A percentile compares a stretch with the other conserved stretches of the same genome.
Evolutionary conservation across 2,329 filamentous ascomycete genomes (phyloP).

Genomic region (Pseudocercospora vitis): DNA sequence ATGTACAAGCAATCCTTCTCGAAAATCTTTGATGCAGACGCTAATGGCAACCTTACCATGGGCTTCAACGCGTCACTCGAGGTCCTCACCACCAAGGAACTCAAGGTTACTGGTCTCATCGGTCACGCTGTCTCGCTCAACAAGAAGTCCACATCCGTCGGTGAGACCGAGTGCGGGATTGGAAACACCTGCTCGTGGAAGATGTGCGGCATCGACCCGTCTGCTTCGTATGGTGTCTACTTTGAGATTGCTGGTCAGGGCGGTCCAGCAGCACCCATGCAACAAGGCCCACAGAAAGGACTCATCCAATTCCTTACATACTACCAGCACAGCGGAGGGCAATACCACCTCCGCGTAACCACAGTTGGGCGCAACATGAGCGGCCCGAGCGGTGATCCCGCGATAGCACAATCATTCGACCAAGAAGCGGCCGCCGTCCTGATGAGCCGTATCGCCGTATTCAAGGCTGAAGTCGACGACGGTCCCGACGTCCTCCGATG

Average conservation of each 20-base stretch:
- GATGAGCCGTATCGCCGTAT: conserved; percentile 98
- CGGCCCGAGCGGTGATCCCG: conserved; percentile 89
- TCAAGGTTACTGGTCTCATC: conserved; percentile 96
- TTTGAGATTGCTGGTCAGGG: conserved; percentile 97
- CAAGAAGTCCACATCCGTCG: conserved; percentile 96
- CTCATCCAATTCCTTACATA: conserved; percentile 99
- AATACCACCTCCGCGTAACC: conserved; percentile 93
- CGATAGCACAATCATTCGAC: conserved; percentile 94
- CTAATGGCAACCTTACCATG: conserved; percentile 91
- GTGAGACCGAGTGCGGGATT: conserved; percentile 96
- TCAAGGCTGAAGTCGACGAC: conserved; percentile 97
- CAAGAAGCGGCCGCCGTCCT: conserved; percentile 96
- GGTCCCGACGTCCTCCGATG: conserved; percentile 96
- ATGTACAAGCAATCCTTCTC: conserved; percentile 99
- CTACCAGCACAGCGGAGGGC: conserved; percentile 94
- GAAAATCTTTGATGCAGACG: conserved; percentile 95
- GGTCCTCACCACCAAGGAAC: conserved; percentile 93
- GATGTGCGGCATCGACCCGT: conserved; percentile 97
- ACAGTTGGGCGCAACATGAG: conserved; percentile 89
- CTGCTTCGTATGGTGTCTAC: conserved; percentile 91
- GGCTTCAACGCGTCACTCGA: conserved; percentile 96
- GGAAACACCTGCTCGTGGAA: conserved; percentile 99
- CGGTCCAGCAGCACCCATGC: conserved; percentile 70
- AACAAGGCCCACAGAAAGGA: conserved; percentile 83
- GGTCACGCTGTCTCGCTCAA: conserved; percentile 95